Evolutionary conservation across 352 stramenopile species (phyloP).

Genomic region (Thalassiosira livingstoniorum): DNA sequence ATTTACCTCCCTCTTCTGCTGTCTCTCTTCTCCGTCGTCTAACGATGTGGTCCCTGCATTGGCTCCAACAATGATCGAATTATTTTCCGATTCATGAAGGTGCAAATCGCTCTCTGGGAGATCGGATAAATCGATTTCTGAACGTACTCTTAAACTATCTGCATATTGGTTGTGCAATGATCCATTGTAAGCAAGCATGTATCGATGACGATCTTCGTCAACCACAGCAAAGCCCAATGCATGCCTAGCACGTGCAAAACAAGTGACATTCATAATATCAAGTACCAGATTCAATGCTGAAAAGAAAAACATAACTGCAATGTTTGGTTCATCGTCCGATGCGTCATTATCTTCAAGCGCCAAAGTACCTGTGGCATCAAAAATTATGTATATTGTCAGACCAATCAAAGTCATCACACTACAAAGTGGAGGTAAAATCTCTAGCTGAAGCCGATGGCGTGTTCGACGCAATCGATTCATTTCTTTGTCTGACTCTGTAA

Average conservation of each 20-base stretch:
- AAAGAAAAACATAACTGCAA: constrained; percentile 76
- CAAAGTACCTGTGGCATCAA: constrained; percentile 49
- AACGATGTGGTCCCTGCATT: constrained; percentile 13
- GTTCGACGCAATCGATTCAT: constrained; percentile 35
- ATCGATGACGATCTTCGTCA: constrained; percentile 51
- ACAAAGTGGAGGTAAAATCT: constrained; percentile 74
- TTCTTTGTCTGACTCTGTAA: constrained; percentile 33
- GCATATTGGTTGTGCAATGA: constrained; percentile 52
- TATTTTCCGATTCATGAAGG: constrained; percentile 19
- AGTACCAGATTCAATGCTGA: constrained; percentile 69
- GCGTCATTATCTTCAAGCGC: constrained; percentile 10
- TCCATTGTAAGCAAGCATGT: constrained; percentile 54
- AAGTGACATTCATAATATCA: constrained; percentile 76
- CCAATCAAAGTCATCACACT: constrained; percentile 67
- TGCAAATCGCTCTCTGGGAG: constrained; percentile 21
- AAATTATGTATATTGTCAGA: constrained; percentile 63
- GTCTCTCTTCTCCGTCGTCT: constrained; percentile 10
- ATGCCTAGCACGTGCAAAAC: constrained; percentile 67
- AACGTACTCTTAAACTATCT: constrained; percentile 34
- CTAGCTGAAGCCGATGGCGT: constrained; percentile 63
- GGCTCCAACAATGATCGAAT: constrained; percentile 30
- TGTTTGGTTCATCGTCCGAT: constrained; percentile 23
- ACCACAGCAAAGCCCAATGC: constrained; percentile 60
- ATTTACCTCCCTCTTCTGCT: constrained; percentile 47
- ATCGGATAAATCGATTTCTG: constrained; percentile 34